phyloP scores from a whole-genome alignment of 352 stramenopile genomes.

The Pythium phragmiticola region DNA sequence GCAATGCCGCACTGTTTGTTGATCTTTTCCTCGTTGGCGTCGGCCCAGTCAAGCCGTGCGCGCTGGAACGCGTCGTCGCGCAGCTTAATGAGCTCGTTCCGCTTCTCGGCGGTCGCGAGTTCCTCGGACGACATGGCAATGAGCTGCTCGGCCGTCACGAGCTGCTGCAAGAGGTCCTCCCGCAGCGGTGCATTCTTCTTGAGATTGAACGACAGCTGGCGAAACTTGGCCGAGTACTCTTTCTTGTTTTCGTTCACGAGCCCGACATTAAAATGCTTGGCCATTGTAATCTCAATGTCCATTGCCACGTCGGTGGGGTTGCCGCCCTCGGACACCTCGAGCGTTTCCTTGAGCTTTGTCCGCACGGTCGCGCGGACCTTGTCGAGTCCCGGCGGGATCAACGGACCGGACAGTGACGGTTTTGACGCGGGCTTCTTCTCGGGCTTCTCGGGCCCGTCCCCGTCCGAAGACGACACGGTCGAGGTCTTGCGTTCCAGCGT shows the following conservation, averaged over 20 bases:
- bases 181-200: slow-evolving; percentile 89
- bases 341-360: slow-evolving; percentile 77
- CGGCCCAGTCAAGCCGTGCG: slow-evolving; percentile 85
- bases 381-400: slow-evolving; percentile 71
- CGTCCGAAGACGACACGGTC: slow-evolving; percentile 30
- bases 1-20: slow-evolving; percentile 89
- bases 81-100: slow-evolving; percentile 80
- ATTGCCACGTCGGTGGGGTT: slow-evolving; percentile 54
- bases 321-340: slow-evolving; percentile 51
- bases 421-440: slow-evolving; percentile 1
- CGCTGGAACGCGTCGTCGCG: slow-evolving; percentile 83
- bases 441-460: slow-evolving; percentile 18
- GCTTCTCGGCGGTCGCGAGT: slow-evolving; percentile 85
- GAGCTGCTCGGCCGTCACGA: slow-evolving; percentile 69
- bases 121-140: slow-evolving; percentile 85
- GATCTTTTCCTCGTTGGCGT: slow-evolving; percentile 91
- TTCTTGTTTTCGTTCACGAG: slow-evolving; percentile 80
- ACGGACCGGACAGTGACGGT: slow-evolving; percentile 30
- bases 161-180: slow-evolving; percentile 68
- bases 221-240: slow-evolving; percentile 88
- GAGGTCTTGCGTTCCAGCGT: slow-evolving; percentile 35
- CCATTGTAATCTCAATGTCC: slow-evolving; percentile 76
- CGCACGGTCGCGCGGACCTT: slow-evolving; percentile 77
- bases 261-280: slow-evolving; percentile 66
- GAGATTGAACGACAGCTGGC: slow-evolving; percentile 88